These are phyloP conservation scores for Lentinus tigrinus DNA, from an alignment of 768 basidiomycete genomes.

Conservation along the genomic window DNA sequence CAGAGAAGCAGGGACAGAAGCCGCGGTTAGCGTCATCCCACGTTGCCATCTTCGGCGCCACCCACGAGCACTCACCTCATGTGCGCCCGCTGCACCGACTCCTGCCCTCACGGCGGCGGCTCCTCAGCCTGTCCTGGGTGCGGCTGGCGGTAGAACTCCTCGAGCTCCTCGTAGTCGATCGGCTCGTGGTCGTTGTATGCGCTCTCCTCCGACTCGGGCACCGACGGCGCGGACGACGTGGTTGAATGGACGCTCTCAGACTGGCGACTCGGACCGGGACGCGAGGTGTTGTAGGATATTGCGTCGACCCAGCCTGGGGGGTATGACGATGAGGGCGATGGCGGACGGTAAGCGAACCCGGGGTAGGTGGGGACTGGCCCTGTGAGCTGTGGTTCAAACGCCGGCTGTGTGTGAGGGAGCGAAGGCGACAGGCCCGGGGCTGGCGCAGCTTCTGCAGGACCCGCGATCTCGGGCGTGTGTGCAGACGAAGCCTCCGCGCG, in stretches of 20 bases:
- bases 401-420: not conserved
- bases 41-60: constrained; percentile 5
- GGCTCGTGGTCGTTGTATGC: not conserved
- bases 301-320: not conserved
- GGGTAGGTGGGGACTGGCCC: constrained; percentile 17
- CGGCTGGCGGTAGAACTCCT: constrained; percentile 1
- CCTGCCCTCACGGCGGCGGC: constrained; percentile 2
- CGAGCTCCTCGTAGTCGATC: not conserved
- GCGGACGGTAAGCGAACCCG: constrained; percentile 13
- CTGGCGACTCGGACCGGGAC: constrained; percentile 6
- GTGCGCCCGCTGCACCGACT: not conserved
- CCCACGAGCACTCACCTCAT: not conserved
- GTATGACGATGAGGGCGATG: constrained; percentile 11
- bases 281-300: not conserved
- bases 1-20: constrained; percentile 1
- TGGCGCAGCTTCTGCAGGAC: not conserved
- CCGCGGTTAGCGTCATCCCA: not conserved
- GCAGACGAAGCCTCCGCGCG: no score
- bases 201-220: constrained; percentile 14
- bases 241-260: constrained; percentile 17
- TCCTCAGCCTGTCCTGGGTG: constrained; percentile 5
- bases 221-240: constrained; percentile 14
- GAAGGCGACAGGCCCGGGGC: constrained; percentile 2
- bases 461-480: not conserved
- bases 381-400: constrained; percentile 15